Evolutionary conservation across 768 basidiomycete species (phyloP), one percentile per base, ranked within the genome.

Genomic region (Russula dissimulans): DNA sequence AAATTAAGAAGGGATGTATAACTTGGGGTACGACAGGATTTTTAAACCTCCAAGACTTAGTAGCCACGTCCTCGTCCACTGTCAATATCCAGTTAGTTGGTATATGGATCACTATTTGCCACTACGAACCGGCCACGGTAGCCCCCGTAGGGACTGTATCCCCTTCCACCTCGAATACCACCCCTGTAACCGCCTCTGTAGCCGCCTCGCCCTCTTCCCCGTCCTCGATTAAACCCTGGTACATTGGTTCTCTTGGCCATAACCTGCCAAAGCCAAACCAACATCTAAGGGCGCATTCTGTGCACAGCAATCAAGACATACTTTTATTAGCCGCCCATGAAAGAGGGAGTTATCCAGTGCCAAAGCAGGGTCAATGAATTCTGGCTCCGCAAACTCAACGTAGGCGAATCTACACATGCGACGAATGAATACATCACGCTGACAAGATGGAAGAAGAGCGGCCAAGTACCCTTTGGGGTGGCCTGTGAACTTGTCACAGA

Each of bases 401-500:
- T 99, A 99, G 55, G 95, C 95, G 76, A 89, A 99, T 53, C 95
- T 97, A 67, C 31, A 29, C 31, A 38, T 26, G 39, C 15, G 22
- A 59, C 57, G 34, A 57, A 59, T 46, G 44, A 54, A 61, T 59
- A 49, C 49, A 54, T 51, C 50, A 63, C n/a, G 60, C 43, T 15
- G 61, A 56, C n/a, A 31, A 56, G 47, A 9, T 44, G 14, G 31
- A 14, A 54, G 31, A 14, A 54, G 17, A 26, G 48, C 9, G 32
- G 34, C 8, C 3, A 65, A 70, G 53, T 48, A 94, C 94, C 97
- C 97, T 83, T 97, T 97, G 49, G 97, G 95, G 76, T 97, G 95
- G 50, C 97, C 97, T 26, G 95, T 98, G 74, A 95, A 98, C 77
- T 98, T 98, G 81, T 99, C 97, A 73, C 95, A 98, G 32, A 99